These are phyloP conservation scores for Geotrichum histeridarum DNA, from an alignment of 1,139 yeast species.

Conservation along the genomic window DNA sequence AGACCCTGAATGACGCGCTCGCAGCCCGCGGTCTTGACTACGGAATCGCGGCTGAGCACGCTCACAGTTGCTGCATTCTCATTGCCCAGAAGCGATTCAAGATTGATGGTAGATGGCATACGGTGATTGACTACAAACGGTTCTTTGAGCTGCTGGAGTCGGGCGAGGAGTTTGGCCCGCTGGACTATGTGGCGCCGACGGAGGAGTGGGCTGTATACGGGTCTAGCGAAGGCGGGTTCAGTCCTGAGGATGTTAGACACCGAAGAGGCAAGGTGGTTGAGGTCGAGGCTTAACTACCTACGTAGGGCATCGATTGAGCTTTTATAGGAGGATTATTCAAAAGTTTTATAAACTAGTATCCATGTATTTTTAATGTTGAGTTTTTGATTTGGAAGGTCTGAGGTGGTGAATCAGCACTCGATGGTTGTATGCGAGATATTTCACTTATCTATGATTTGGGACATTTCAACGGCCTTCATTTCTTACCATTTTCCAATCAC, in stretches of 20 bases:
- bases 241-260: constrained; percentile 60
- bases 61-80: constrained; percentile 87
- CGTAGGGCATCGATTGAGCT: no score
- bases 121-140: constrained; percentile 77
- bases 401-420: no score
- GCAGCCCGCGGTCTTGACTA: constrained; percentile 61
- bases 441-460: no score
- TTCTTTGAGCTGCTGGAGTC: constrained; percentile 66
- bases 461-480: no score
- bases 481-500: no score
- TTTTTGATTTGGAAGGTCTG: no score
- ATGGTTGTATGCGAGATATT: no score
- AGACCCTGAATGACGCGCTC: constrained; percentile 54
- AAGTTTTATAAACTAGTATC: no score
- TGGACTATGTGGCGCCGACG: constrained; percentile 76
- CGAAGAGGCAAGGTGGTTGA: constrained; percentile 28
- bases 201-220: constrained; percentile 94
- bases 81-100: constrained; percentile 72
- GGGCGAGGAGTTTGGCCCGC: constrained; percentile 56
- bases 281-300: not conserved
- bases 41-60: constrained; percentile 90
- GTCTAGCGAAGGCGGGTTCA: constrained; percentile 78
- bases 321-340: no score
- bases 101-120: constrained; percentile 72
- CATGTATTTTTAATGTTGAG: no score